These are phyloP conservation scores for Thelephora terrestris DNA, from an alignment of 1,284 basidiomycete species.

Conservation along the genomic window DNA sequence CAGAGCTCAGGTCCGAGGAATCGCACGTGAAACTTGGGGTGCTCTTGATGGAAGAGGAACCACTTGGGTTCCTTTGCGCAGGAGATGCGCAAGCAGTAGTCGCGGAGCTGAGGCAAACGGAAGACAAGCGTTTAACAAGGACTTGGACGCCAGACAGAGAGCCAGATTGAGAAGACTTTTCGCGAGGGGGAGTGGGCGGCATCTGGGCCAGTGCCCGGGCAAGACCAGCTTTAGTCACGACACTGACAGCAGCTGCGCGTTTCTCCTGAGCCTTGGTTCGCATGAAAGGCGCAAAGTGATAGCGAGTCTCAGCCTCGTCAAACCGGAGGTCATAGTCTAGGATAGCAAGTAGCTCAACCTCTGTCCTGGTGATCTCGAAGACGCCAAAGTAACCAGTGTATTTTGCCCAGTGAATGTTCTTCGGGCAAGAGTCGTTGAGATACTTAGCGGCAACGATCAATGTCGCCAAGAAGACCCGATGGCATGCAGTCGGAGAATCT, in stretches of 20 bases:
- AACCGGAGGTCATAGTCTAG: conserved; percentile 87
- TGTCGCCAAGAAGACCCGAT: conserved; percentile 91
- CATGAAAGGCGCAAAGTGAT: conserved; percentile 55
- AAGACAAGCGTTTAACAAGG: conserved; percentile 45
- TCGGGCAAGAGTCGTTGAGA: conserved; percentile 91
- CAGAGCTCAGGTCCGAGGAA: conserved; percentile 51
- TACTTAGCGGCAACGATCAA: conserved; percentile 97
- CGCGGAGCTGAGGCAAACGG: conserved; percentile 28
- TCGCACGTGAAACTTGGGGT: conserved; percentile 30
- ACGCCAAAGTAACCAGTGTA: conserved; percentile 73
- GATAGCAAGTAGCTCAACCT: conserved; percentile 84
- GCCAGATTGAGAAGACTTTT: conserved; percentile 19
- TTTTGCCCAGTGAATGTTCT: conserved; percentile 88
- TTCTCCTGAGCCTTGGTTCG: conserved; percentile 29
- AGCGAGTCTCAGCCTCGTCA: conserved; percentile 65
- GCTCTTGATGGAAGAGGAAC: conserved; percentile 26
- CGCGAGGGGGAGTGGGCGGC: conserved; percentile 31
- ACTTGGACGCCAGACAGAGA: conserved; percentile 31
- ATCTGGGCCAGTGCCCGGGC: conserved; percentile 42
- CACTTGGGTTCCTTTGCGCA: conserved; percentile 3
- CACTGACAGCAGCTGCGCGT: conserved; percentile 46
- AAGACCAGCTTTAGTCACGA: conserved; percentile 44
- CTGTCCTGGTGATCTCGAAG: conserved; percentile 90
- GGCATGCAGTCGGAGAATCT: conserved; percentile 39
- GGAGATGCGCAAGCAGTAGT: conserved; percentile 5